These are phyloP conservation scores for Neopestalotiopsis rosae DNA, from an alignment of 2,329 filamentous ascomycete species.

Conservation along the genomic window DNA sequence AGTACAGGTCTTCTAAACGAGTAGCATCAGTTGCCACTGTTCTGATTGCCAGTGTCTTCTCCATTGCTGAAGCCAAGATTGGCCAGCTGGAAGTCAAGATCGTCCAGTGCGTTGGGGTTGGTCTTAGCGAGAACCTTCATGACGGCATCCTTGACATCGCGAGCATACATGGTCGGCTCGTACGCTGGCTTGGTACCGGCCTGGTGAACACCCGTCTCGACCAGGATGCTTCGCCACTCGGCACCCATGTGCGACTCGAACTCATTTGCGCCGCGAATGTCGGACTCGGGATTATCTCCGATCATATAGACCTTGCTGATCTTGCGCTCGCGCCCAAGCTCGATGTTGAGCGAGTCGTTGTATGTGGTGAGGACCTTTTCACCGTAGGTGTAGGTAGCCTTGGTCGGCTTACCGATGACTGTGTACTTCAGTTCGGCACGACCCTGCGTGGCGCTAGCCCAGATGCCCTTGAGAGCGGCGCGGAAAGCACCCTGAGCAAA, in stretches of 20 bases:
- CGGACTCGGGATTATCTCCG: conserved; percentile 70
- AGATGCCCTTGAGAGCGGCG: conserved; percentile 68
- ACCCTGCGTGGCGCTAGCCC: conserved; percentile 51
- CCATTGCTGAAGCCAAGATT: neutral
- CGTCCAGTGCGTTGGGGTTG: neutral
- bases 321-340: conserved; percentile 17
- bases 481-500: conserved; percentile 75
- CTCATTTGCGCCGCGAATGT: conserved; percentile 72
- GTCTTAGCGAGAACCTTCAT: conserved; percentile 50
- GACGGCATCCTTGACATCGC: conserved; percentile 70
- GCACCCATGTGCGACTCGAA: conserved; percentile 61
- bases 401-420: conserved; percentile 70
- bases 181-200: conserved; percentile 49
- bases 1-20: too few species aligned
- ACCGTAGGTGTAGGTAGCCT: conserved; percentile 69
- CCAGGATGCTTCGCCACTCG: conserved; percentile 69
- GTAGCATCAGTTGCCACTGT: too few species aligned
- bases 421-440: conserved; percentile 55
- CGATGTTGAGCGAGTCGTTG: conserved; percentile 24
- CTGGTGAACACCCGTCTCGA: conserved; percentile 71
- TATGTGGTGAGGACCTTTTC: conserved; percentile 57
- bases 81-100: neutral
- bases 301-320: conserved; percentile 73
- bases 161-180: conserved; percentile 60
- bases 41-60: too few species aligned